A percentile compares a stretch with the other conserved stretches of the same genome.
These are phyloP conservation scores for Neurospora crassa DNA, from an alignment of 2,329 filamentous ascomycete species.

Conservation along the genomic window DNA sequence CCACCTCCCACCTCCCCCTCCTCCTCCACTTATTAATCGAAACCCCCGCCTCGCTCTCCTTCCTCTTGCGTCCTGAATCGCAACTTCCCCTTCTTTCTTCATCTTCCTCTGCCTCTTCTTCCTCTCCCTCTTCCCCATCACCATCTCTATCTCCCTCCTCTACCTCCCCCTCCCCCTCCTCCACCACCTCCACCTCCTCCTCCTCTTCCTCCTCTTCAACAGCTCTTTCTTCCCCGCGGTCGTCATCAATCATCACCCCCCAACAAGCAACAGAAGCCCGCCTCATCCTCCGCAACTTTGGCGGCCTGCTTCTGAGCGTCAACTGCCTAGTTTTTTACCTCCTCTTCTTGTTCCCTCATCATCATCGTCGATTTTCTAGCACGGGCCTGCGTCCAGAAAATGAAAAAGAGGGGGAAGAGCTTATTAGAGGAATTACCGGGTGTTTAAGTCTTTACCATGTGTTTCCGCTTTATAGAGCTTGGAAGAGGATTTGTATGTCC, in stretches of 20 bases:
- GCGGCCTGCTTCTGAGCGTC: conserved; percentile 35
- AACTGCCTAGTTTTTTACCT: conserved; percentile 28
- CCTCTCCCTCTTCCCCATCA: no score
- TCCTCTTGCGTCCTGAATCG: neutral
- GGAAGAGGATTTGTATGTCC: neutral
- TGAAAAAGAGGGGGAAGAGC: neutral
- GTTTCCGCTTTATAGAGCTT: neutral
- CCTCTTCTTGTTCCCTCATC: conserved; percentile 5
- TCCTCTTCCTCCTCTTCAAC: no score
- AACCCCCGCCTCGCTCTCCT: conserved; percentile 1
- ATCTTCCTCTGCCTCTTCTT: conserved; percentile 31
- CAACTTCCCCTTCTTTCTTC: conserved; percentile 25
- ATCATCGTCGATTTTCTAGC: no score
- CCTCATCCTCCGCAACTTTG: conserved; percentile 37
- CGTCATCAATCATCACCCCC: conserved; percentile 7
- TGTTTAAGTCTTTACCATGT: neutral
- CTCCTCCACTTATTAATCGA: conserved; percentile 13
- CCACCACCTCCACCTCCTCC: neutral
- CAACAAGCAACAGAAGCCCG: conserved; percentile 28
- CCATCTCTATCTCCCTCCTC: conserved; percentile 24
- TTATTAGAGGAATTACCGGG: neutral
- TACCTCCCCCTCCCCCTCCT: neutral
- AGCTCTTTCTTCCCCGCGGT: no score
- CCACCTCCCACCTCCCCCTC: conserved; percentile 1
- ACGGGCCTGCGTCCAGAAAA: no score